phyloP scores from a whole-genome alignment of 148 eudicot genomes.

The Vaccinium vitisidaea region DNA sequence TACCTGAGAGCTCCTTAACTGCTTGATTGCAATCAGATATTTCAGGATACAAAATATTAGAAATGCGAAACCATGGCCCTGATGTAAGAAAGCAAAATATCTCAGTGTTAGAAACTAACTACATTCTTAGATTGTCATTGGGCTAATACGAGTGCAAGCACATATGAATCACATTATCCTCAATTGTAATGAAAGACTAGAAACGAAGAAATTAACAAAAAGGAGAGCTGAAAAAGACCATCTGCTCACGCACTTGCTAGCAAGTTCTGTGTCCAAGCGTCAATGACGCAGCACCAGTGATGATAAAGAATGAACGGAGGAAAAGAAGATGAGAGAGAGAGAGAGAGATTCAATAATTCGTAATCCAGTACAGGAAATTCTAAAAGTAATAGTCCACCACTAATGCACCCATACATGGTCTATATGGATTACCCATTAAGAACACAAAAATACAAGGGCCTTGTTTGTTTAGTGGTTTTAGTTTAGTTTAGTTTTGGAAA shows the following conservation, averaged over 20 bases:
- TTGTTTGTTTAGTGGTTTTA: too few species aligned
- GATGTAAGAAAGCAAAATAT: constrained; percentile 15
- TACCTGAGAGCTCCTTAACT: constrained; percentile 61
- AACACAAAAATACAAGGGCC: background rate
- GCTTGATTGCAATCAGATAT: constrained; percentile 60
- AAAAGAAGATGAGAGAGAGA: background rate
- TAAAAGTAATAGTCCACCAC: background rate
- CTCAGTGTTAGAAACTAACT: background rate
- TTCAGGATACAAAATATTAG: constrained; percentile 68
- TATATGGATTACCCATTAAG: background rate
- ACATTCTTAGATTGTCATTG: background rate
- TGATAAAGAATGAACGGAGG: background rate
- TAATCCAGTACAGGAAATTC: background rate
- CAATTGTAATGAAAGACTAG: background rate
- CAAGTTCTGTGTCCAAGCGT: background rate
- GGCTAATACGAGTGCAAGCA: background rate
- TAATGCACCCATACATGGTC: background rate
- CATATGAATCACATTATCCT: background rate
- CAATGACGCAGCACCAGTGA: background rate
- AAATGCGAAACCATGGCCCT: constrained; percentile 95
- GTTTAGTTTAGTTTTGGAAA: too few species aligned
- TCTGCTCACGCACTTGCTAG: background rate
- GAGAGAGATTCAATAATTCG: background rate
- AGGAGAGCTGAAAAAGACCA: background rate
- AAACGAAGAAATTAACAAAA: background rate